phyloP scores from a whole-genome alignment of 148 eudicot genomes.

The Rhododendron henanense region DNA sequence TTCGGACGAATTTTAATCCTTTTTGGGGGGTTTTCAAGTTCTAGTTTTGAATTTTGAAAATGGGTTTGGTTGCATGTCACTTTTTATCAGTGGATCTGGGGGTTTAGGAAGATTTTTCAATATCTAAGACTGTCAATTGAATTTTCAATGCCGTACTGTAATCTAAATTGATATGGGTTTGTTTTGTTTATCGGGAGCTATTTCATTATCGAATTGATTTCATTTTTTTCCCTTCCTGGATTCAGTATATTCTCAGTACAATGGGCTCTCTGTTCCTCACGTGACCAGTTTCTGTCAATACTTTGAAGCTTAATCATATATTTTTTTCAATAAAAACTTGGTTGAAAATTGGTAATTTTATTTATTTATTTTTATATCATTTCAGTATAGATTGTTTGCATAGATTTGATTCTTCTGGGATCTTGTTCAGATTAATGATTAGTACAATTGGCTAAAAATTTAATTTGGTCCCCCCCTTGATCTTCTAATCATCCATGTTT shows the following conservation, averaged over 20 bases:
- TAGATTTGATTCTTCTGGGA: not conserved
- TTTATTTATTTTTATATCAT: not conserved
- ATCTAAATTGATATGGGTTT: not conserved
- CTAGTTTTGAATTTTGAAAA: not conserved
- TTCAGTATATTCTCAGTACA: not conserved
- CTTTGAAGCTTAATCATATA: not conserved
- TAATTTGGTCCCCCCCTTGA: not conserved
- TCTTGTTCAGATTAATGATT: not conserved
- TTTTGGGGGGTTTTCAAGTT: not conserved
- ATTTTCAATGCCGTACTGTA: not conserved
- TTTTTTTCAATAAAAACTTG: not conserved
- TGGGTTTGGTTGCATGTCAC: conserved; percentile 9
- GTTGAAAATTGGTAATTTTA: not conserved
- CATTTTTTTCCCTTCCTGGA: not conserved
- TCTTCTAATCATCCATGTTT: not conserved
- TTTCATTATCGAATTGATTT: not conserved
- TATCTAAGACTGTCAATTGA: not conserved
- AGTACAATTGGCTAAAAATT: not conserved
- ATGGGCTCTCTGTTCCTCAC: not conserved
- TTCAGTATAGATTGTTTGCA: not conserved
- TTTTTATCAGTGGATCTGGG: not conserved
- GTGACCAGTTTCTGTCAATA: not conserved
- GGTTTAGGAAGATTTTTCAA: not conserved
- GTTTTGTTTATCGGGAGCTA: not conserved
- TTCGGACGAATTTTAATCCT: not conserved